Conservation (phyloP, 306 rosid species). For the Ammopiptanthus mongolicus region DNA sequence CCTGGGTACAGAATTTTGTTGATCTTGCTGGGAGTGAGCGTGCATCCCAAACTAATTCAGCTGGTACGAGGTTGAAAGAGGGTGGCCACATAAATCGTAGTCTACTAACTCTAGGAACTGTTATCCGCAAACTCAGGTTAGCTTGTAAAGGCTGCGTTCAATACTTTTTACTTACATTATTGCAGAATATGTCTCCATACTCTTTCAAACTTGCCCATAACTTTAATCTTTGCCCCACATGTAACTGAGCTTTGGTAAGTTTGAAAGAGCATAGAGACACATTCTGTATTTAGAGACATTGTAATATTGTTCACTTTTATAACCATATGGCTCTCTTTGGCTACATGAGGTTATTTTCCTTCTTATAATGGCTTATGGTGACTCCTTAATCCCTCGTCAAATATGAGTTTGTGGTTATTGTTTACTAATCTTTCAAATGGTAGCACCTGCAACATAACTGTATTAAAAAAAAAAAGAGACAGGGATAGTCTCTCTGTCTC, state of each 20-base stretch:
- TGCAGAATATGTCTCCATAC: background rate
- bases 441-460: background rate
- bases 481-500: background rate
- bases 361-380: too few relatives aligned
- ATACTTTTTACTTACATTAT: background rate
- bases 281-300: constrained; percentile 1
- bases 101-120: constrained; percentile 88
- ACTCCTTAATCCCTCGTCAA: background rate
- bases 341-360: background rate
- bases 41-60: constrained; percentile 88
- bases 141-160: constrained; percentile 10
- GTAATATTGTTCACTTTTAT: constrained; percentile 15
- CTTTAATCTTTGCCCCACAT: background rate
- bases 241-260: background rate
- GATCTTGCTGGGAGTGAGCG: constrained; percentile 99
- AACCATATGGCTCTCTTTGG: background rate
- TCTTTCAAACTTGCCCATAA: background rate
- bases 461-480: background rate
- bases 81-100: constrained; percentile 97
- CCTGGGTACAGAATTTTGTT: constrained; percentile 69
- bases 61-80: constrained; percentile 92
- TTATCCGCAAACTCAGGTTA: constrained; percentile 94
- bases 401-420: background rate
- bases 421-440: background rate
- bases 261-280: constrained; percentile 9